Percentiles rank a stretch among this genome's conserved stretches.
Evolutionary conservation across 768 basidiomycete species (phyloP).

Genomic region (Mycena chlorophos): DNA sequence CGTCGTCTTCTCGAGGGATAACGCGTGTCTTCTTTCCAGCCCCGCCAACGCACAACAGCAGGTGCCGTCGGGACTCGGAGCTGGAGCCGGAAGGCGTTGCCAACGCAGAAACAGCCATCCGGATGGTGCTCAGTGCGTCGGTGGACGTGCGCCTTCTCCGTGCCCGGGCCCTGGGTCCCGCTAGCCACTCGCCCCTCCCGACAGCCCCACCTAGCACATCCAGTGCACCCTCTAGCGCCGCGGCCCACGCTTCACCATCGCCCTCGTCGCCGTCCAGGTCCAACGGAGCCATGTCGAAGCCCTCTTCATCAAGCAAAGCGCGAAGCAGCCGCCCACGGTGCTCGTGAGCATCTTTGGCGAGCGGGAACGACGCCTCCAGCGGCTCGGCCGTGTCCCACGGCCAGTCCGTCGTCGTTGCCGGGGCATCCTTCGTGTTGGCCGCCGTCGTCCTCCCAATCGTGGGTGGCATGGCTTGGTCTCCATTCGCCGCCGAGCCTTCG

Average conservation of each 20-base stretch:
- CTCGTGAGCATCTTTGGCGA: slow-evolving; percentile 39
- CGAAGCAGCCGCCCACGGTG: slow-evolving; percentile 46
- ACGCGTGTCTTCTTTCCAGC: slow-evolving; percentile 28
- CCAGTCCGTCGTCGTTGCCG: too few species aligned
- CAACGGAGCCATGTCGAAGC: too few species aligned
- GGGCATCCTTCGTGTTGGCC: too few species aligned
- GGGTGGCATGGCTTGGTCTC: too few species aligned
- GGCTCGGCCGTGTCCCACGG: too few species aligned
- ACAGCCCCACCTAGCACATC: slow-evolving; percentile 46
- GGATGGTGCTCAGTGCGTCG: slow-evolving; percentile 29
- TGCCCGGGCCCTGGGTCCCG: slow-evolving; percentile 37
- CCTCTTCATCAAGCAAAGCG: slow-evolving; percentile 40
- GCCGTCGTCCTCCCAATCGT: too few species aligned
- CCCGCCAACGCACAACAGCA: slow-evolving; percentile 57
- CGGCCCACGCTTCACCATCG: slow-evolving; percentile 46
- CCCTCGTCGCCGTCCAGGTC: slow-evolving; percentile 31
- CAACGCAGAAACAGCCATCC: slow-evolving; percentile 24
- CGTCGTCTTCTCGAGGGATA: slow-evolving; percentile 38
- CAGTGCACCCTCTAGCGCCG: slow-evolving; percentile 47
- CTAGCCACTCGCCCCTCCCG: slow-evolving; percentile 46
- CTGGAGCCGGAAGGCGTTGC: slow-evolving; percentile 30
- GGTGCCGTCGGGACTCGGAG: slow-evolving; percentile 37
- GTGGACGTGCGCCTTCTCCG: slow-evolving; percentile 28
- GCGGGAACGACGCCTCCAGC: too few species aligned
- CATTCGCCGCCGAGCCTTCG: too few species aligned